phyloP scores from a whole-genome alignment of 192 early-diverging fungal species.

The Backusella morwellensis region DNA sequence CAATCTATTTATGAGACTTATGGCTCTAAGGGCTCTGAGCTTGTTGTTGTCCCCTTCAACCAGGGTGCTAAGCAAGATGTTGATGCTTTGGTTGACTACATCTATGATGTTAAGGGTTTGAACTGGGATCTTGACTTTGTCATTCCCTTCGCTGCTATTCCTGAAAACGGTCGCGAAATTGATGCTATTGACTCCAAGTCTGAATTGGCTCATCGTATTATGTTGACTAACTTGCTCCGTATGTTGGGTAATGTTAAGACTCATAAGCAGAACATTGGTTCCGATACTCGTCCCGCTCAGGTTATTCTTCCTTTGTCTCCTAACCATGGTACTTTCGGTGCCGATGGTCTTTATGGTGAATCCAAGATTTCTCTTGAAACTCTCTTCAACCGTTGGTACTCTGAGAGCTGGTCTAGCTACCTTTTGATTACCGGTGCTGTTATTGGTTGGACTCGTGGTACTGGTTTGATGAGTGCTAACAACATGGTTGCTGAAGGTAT shows the following conservation, averaged over 20 bases:
- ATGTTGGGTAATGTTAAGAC: conserved; percentile 83
- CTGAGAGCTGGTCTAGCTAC: conserved; percentile 88
- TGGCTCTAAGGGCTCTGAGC: conserved; percentile 82
- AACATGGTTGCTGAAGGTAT: conserved; percentile 88
- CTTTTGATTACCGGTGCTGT: conserved; percentile 87
- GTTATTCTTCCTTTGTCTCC: conserved; percentile 91
- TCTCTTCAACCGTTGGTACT: conserved; percentile 86
- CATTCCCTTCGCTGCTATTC: conserved; percentile 93
- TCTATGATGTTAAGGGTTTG: conserved; percentile 82
- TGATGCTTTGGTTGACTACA: conserved; percentile 78
- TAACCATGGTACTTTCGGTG: conserved; percentile 95
- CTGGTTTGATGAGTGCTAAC: conserved; percentile 91
- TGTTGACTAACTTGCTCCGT: conserved; percentile 92
- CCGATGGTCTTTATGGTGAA: conserved; percentile 91
- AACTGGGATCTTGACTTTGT: conserved; percentile 94
- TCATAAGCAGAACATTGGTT: conserved; percentile 72
- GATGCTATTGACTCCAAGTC: conserved; percentile 82
- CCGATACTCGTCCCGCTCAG: conserved; percentile 84
- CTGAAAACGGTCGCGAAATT: conserved; percentile 84
- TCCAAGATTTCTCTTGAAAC: conserved; percentile 94
- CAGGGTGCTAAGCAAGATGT: conserved; percentile 87
- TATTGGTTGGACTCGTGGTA: conserved; percentile 98
- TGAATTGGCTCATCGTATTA: conserved; percentile 90
- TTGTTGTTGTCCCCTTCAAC: conserved; percentile 95
- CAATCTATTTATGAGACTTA: conserved; percentile 83